phyloP scores from a whole-genome alignment of 805 yeast genomes.

The Starmerella davenportii region DNA sequence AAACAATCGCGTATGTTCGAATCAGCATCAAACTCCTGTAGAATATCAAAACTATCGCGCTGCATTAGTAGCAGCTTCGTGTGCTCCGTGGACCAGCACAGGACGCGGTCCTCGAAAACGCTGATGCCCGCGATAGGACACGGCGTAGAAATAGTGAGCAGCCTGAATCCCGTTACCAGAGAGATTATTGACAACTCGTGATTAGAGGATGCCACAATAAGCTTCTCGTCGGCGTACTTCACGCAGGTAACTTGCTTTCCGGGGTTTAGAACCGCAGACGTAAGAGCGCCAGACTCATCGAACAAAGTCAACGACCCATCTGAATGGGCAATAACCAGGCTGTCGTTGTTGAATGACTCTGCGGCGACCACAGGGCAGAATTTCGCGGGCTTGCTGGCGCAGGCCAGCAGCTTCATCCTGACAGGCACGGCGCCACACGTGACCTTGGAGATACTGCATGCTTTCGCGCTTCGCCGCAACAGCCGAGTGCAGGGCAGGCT shows the following conservation, averaged over 20 bases:
- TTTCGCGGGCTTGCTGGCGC: not conserved
- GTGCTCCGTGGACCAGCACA: conserved; percentile 2
- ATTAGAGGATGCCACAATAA: conserved; percentile 3
- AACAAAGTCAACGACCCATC: conserved; percentile 4
- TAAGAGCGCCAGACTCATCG: not conserved
- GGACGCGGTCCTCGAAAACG: conserved; percentile 8
- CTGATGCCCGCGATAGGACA: not conserved
- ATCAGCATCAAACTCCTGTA: not conserved
- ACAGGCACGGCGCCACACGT: not conserved
- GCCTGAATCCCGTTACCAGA: conserved; percentile 1
- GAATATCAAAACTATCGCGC: conserved; percentile 6
- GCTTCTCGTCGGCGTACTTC: not conserved
- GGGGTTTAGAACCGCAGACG: conserved; percentile 6
- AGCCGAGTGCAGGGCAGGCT: too few relatives aligned
- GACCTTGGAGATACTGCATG: too few relatives aligned
- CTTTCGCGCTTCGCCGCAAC: too few relatives aligned
- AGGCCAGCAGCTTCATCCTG: not conserved
- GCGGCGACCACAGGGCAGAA: not conserved
- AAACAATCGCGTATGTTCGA: conserved; percentile 5
- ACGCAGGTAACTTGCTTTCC: conserved; percentile 3
- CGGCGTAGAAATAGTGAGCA: not conserved
- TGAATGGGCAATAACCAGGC: conserved; percentile 2
- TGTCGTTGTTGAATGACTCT: not conserved
- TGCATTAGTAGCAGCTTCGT: conserved; percentile 2
- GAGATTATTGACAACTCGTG: not conserved